Base-by-base conservation (phyloP, 2,329 filamentous ascomycete species). In the Fusarium xyrophilum region DNA sequence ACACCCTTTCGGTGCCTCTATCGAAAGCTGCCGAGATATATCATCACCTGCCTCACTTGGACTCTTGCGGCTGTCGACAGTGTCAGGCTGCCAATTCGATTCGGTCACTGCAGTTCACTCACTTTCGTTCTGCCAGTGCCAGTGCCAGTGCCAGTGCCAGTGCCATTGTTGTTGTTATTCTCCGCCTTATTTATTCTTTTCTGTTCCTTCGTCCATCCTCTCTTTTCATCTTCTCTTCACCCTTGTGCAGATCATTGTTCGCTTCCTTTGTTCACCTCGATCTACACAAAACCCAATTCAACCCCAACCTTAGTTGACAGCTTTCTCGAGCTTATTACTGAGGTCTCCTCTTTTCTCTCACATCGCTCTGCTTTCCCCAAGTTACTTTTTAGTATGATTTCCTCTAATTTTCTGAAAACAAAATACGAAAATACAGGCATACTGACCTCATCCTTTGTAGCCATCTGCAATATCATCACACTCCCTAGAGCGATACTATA, bases 401-500 rank as follows among this genome's bases (percentile, higher is more conserved):
- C 11, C 10, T n/a, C 12, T 14, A 17, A 5, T 27, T 21, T 40
- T 42, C 36, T 36, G 36, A 42, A 11, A 42, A 40, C 30, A 48
- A 25, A 25, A 25, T 11, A 32, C 10, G n/a, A 32, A 15, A 46
- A 12, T 5, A 33, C 28, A 43, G 50, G 15, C 39, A 57, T 32
- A 44, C 70, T 74, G 25, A 74, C 63, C 43, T 14, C 12, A 52
- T 51, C 61, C 42, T 27, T 27, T 11, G 33, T 53, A 71, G 70
- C 43, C 52, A 52, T 58, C 62, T 64, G 52, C 53, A 65, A 63
- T 53, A 60, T 55, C 66, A 63, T 47, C 54, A 56, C 57, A 65
- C 56, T 54, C 54, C 47, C 56, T 64, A 61, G 32, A 74, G 39
- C 67, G 56, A 54, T 35, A 33, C 11, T 43, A 55, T 32, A 59